Base-by-base conservation (phyloP, 805 yeast species). In the Yarrowia sp. region DNA sequence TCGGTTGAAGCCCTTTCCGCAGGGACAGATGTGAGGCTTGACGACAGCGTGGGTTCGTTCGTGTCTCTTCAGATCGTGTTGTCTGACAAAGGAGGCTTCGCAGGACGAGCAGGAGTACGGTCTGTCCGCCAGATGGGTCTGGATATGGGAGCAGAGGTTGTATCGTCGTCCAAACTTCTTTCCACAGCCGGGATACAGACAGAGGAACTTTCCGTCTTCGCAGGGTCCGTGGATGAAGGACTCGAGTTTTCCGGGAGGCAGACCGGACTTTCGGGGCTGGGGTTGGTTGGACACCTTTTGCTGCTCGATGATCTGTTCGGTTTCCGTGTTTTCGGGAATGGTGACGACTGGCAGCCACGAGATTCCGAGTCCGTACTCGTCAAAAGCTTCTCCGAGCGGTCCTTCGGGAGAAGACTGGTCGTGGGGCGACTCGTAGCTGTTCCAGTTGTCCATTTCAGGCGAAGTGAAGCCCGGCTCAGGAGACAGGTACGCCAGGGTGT, bases 1-100 rank as follows among this genome's bases (percentile, higher is more conserved):
- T 66, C 98, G 81, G 1, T 93, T 86, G 77, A 95, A 95, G 67
- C 86, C 87, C 76, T 92, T 93, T n/a, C 98, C 97, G 78, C 99
- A 96, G 0, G 89, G 88, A 76, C 99, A 95, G 28, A 79, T 79
- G 69, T 82, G 87, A 28, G 86, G 80, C 65, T 77, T 82, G 67
- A 86, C 86, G 62, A 85, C 92, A 63, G 84, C 81, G 73, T 95
- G 99, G 16, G 92, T 89, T 73, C 90, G 90, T 69, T 85, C 86
- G 72, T 95, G 99, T 67, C 99, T 83, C 67, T 90, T 84, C 70
- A 95, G 80, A 76, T 95, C 99, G 73, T 95, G 99, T 68, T 93
- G 97, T 67, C 99, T 82, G 24, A 95, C 99, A 78, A 95, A 95
- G 40, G 90, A 83, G 70, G 92, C 90, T 4, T 84, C 82, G 75